These are phyloP conservation scores for Alternaria burnsii DNA, from an alignment of 2,329 filamentous ascomycete genomes.

Conservation along the genomic window DNA sequence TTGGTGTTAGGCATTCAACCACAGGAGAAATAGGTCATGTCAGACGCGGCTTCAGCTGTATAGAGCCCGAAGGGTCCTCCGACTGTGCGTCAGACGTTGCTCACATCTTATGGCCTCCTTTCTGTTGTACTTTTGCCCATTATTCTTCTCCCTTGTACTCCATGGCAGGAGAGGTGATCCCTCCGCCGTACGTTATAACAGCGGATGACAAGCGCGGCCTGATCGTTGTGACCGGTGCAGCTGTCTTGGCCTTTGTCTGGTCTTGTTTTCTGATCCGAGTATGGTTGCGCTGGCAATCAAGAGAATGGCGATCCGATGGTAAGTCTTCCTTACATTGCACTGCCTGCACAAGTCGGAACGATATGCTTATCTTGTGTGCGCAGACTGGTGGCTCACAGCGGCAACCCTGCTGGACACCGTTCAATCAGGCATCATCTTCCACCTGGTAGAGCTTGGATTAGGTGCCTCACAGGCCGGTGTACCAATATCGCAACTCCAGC, in stretches of 20 bases:
- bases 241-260: conserved; percentile 41
- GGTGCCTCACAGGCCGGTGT: conserved; percentile 29
- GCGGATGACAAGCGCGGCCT: conserved; percentile 45
- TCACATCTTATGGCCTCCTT: conserved; percentile 6
- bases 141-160: conserved; percentile 6
- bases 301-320: conserved; percentile 46
- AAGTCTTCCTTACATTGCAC: conserved; percentile 32
- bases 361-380: conserved; percentile 1
- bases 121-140: conserved; percentile 1
- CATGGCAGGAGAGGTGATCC: conserved; percentile 35
- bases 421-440: conserved; percentile 37
- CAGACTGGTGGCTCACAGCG: conserved; percentile 23
- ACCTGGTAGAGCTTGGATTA: conserved; percentile 36
- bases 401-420: conserved; percentile 35
- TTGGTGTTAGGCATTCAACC: background rate
- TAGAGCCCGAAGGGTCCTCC: background rate
- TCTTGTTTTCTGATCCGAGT: conserved; percentile 42
- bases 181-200: conserved; percentile 42
- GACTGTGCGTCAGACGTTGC: background rate
- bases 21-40: conserved; percentile 1
- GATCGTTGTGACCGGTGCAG: conserved; percentile 41
- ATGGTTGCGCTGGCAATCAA: conserved; percentile 38
- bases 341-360: conserved; percentile 22
- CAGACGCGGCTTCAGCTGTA: conserved; percentile 4
- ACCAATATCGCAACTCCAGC: conserved; percentile 24